Evolutionary conservation across 352 stramenopile genomes (phyloP), one percentile per base, ranked within the genome.

Genomic region (Phytophthora citricola): DNA sequence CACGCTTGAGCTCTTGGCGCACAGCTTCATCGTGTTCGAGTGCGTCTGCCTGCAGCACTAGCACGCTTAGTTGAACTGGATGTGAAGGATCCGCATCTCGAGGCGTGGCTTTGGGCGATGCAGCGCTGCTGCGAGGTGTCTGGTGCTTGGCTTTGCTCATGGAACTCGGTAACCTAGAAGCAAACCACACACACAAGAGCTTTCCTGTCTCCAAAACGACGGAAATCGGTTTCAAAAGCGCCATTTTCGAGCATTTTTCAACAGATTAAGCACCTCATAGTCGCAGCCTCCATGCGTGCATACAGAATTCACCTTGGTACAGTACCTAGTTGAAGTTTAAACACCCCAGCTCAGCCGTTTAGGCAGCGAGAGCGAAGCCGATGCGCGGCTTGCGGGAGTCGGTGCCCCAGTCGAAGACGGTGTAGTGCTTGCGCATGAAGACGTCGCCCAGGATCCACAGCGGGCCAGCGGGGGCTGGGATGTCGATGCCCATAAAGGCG

Each of bases 381-480:
- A 97, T 75, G 49, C 88, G 90, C 20, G 92, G 79, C 61, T 94
- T 92, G 68, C 79, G 76, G 8, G 79, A 43, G 59, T 87, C 75
- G 3, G 81, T 89, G 24, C 78, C 87, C 81, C 85, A 97, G 79
- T 98, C 93, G 51, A 98, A 98, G 32, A 98, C 88, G 24, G 89
- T 96, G 86, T 98, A 98, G 76, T 97, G 96, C 78, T 98, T 97
- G 73, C 93, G 83, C 89, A 98, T 98, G 78, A 98, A 98, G 34
- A 97, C 87, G 65, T 98, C 94, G 44, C 95, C 97, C 52, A 99
- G 85, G 58, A 93, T 93, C 85, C 85, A 93, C 38, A 92, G 41
- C 45, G 85, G 85, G 14, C 81, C 81, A 46, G 82, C 73, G 9
- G 91, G 90, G 7, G 72, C 74, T 4, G 90, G 90, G 68, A 99